Evolutionary conservation across 129 eudicot species (phyloP).

Genomic region (Artemisia argyi): DNA sequence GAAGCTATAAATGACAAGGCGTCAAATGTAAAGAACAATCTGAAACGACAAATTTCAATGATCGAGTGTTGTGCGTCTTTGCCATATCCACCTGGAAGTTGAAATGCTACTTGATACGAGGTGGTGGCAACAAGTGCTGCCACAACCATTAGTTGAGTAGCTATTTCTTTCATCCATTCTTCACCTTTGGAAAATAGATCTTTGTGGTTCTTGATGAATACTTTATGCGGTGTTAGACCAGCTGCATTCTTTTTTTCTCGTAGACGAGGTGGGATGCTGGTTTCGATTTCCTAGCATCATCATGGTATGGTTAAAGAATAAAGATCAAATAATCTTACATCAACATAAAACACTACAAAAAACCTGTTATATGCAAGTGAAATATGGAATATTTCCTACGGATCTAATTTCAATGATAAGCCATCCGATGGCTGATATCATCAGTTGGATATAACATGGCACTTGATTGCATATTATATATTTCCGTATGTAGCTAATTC

Average conservation of each 20-base stretch:
- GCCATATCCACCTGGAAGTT: not conserved
- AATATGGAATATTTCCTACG: not conserved
- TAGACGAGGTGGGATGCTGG: not conserved
- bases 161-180: conserved; percentile 6
- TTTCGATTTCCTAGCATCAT: not conserved
- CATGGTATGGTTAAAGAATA: not conserved
- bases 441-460: too few species aligned
- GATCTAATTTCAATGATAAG: not conserved
- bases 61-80: not conserved
- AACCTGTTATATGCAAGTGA: not conserved
- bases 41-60: not conserved
- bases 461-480: too few species aligned
- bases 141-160: conserved; percentile 5
- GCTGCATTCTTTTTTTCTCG: conserved; percentile 6
- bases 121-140: not conserved
- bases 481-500: too few species aligned
- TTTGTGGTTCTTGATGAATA: not conserved
- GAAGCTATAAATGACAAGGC: conserved; percentile 1
- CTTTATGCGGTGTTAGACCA: not conserved
- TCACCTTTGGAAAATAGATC: conserved; percentile 7
- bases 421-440: too few species aligned
- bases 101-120: not conserved
- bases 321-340: not conserved
- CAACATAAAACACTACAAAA: not conserved
- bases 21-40: not conserved